Evolutionary conservation across 768 basidiomycete species (phyloP), one percentile per base, ranked within the genome.

Genomic region (Podaxis carcinomalis): DNA sequence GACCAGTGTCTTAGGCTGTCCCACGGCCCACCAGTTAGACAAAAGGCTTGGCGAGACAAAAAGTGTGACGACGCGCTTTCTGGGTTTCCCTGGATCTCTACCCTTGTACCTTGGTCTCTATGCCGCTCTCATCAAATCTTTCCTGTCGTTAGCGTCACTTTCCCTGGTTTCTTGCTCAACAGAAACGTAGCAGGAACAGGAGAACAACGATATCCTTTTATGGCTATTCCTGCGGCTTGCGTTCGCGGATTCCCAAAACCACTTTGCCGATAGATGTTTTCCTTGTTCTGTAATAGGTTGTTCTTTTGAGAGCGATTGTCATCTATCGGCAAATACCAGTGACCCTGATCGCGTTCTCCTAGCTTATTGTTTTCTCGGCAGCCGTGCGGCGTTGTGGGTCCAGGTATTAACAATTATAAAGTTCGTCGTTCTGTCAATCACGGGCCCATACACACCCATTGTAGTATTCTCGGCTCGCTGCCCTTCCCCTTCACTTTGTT

Each of bases 321-420:
- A 21, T 11, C 11, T 27, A 23, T 25, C 21, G 19, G 23, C 21
- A 25, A 16, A 6, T 28, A 19, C 36, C 27, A 57, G 11, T 13
- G 5, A 2, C 9, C 10, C n/a, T 37, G 11, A 9, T 14, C 10
- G 10, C 47, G 56, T 50, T 50, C 25, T 21, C 5, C 35, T 11
- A 7, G 19, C 14, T 11, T 57, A 57, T 57, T 57, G 56, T 57
- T 57, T 44, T 37, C 19, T 19, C 35, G 60, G 51, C 19, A 52
- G 57, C 49, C 39, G 64, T 63, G 6, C 57, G 57, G 51, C 42
- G 62, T 68, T 74, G 74, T 76, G 72, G 72, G 75, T 74, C 73
- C 73, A 69, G 42, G 51, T 59, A 63, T 49, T 53, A 25, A 54
- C 58, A 9, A 49, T 27, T 56, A 63, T 65, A 68, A 68, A 70